These are phyloP conservation scores for Dunaliella sp. DNA, from an alignment of 139 green algal genomes.

Conservation along the genomic window DNA sequence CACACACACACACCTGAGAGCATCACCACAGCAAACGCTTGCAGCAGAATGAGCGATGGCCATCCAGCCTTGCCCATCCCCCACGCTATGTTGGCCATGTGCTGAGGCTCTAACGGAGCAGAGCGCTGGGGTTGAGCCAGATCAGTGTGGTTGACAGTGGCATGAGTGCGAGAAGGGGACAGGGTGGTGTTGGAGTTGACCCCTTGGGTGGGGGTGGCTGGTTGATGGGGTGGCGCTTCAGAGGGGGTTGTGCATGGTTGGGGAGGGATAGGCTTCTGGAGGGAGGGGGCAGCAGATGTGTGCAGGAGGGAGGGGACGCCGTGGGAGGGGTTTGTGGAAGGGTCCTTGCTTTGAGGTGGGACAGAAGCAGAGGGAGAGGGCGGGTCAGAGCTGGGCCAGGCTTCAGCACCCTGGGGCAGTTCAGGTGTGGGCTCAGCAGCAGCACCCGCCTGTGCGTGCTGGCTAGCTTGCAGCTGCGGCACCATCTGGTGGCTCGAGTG, in stretches of 20 bases:
- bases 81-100: conserved; percentile 1
- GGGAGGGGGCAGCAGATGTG: not conserved
- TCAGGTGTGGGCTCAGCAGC: too few relatives aligned
- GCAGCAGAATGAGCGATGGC: not conserved
- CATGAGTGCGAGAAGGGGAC: not conserved
- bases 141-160: not conserved
- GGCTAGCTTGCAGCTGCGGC: too few relatives aligned
- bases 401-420: too few relatives aligned
- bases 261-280: not conserved
- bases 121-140: not conserved
- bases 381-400: too few relatives aligned
- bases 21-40: too few relatives aligned
- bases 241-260: not conserved
- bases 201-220: not conserved
- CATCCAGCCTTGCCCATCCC: not conserved
- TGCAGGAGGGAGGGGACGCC: too few relatives aligned
- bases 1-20: too few relatives aligned
- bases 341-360: too few relatives aligned
- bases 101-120: not conserved
- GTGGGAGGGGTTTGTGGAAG: too few relatives aligned
- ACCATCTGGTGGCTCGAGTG: too few relatives aligned
- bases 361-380: not conserved
- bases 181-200: too few relatives aligned
- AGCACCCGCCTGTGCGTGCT: too few relatives aligned
- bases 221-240: not conserved